A percentile compares a stretch with the other conserved stretches of the same genome.
These are phyloP conservation scores for Amphicarpaea edgeworthii DNA, from an alignment of 306 rosid species.

Conservation along the genomic window DNA sequence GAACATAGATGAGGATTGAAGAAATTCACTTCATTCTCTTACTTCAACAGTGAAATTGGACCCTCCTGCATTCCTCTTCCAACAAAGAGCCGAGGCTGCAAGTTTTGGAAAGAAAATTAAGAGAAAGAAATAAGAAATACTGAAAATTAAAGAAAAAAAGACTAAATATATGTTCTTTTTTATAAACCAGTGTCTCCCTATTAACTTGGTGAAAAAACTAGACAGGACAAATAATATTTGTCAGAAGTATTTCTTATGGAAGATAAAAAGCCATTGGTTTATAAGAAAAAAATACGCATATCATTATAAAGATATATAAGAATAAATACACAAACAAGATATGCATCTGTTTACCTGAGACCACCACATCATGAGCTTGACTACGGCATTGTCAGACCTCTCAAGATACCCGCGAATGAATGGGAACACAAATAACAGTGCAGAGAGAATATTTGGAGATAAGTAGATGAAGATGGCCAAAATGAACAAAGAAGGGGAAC, in stretches of 20 bases:
- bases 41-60: conserved; percentile 74
- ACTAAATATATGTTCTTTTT: conserved; percentile 26
- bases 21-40: conserved; percentile 51
- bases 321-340: conserved; percentile 28
- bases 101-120: conserved; percentile 32
- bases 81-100: conserved; percentile 93
- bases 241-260: conserved; percentile 27
- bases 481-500: conserved; percentile 92
- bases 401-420: conserved; percentile 80
- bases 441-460: conserved; percentile 88
- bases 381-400: conserved; percentile 62
- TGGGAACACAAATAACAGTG: conserved; percentile 81
- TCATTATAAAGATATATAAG: conserved; percentile 27
- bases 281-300: conserved; percentile 17
- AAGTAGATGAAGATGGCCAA: conserved; percentile 83
- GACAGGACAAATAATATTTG: conserved; percentile 14
- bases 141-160: neutral
- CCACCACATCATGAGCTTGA: conserved; percentile 96
- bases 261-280: conserved; percentile 34
- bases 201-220: conserved; percentile 31
- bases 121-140: conserved; percentile 21
- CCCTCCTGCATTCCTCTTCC: conserved; percentile 99
- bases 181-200: conserved; percentile 35
- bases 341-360: conserved; percentile 74
- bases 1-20: conserved; percentile 37